These are phyloP conservation scores for Malus hybrid DNA, from an alignment of 331 rosid genomes.

Conservation along the genomic window DNA sequence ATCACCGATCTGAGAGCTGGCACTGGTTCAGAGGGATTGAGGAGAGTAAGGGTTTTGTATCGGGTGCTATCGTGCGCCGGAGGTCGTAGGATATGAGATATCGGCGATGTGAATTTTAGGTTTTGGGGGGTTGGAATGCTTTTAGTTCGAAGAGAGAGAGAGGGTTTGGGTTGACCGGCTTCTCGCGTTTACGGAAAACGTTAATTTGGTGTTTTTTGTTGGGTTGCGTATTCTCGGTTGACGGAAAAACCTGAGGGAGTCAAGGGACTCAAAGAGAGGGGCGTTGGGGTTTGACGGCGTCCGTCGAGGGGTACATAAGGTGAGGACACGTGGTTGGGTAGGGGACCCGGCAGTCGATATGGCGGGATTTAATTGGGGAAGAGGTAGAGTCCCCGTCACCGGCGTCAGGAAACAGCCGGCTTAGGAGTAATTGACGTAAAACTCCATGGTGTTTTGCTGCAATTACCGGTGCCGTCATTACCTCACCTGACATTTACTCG, in stretches of 20 bases:
- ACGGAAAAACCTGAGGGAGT: constrained; percentile 38
- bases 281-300: constrained; percentile 29
- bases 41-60: background rate
- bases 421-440: constrained; percentile 22
- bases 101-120: constrained; percentile 11
- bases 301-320: constrained; percentile 23
- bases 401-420: constrained; percentile 38
- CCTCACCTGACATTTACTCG: background rate
- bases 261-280: constrained; percentile 6
- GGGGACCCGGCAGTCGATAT: background rate
- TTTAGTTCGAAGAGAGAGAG: background rate
- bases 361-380: constrained; percentile 17
- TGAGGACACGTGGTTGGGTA: constrained; percentile 19
- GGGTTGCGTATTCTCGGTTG: constrained; percentile 24
- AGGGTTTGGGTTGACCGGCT: constrained; percentile 1
- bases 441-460: constrained; percentile 10
- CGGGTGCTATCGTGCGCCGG: background rate
- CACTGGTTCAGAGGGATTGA: background rate
- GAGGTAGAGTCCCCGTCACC: constrained; percentile 16
- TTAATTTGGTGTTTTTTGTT: background rate
- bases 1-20: constrained; percentile 11
- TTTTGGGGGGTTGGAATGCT: background rate
- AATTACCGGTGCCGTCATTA: constrained; percentile 1
- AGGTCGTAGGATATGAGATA: background rate
- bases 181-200: constrained; percentile 14